Conservation (phyloP, 2,329 filamentous ascomycete species). For the Fusarium tjaetaba region DNA sequence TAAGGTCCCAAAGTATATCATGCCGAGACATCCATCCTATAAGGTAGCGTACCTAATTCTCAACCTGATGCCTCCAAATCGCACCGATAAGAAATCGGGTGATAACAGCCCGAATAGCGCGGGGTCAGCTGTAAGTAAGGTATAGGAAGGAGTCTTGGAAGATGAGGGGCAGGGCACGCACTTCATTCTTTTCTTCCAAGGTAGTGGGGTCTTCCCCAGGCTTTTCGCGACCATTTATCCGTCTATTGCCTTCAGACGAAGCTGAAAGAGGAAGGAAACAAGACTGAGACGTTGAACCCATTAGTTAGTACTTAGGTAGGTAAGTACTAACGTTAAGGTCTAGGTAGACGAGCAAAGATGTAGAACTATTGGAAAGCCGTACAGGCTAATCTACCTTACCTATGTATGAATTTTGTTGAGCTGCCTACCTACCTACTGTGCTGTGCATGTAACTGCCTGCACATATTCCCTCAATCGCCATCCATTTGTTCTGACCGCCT, state of each 20-base stretch:
- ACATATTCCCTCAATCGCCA: conserved; percentile 26
- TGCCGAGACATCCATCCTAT: background rate
- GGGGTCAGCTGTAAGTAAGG: conserved; percentile 18
- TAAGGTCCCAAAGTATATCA: background rate
- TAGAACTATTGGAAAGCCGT: background rate
- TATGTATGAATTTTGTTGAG: conserved; percentile 1
- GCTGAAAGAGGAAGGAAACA: conserved; percentile 27
- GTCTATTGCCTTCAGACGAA: background rate
- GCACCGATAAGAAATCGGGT: conserved; percentile 19
- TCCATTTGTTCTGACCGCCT: conserved; percentile 35
- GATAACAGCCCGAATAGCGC: conserved; percentile 23
- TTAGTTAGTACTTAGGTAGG: background rate
- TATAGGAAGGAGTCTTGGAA: conserved; percentile 1
- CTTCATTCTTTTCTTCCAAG: background rate
- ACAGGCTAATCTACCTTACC: background rate
- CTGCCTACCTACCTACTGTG: background rate
- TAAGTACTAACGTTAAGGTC: background rate
- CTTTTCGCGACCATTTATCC: background rate
- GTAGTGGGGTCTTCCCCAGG: conserved; percentile 20
- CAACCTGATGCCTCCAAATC: background rate
- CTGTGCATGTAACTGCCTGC: background rate
- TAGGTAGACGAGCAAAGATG: background rate
- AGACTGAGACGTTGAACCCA: background rate
- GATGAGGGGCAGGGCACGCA: conserved; percentile 19
- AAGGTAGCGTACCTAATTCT: background rate